A percentile compares a stretch with the other conserved stretches of the same genome.
Conservation (phyloP, 2,329 filamentous ascomycete genomes). For the Laburnicola sp. region DNA sequence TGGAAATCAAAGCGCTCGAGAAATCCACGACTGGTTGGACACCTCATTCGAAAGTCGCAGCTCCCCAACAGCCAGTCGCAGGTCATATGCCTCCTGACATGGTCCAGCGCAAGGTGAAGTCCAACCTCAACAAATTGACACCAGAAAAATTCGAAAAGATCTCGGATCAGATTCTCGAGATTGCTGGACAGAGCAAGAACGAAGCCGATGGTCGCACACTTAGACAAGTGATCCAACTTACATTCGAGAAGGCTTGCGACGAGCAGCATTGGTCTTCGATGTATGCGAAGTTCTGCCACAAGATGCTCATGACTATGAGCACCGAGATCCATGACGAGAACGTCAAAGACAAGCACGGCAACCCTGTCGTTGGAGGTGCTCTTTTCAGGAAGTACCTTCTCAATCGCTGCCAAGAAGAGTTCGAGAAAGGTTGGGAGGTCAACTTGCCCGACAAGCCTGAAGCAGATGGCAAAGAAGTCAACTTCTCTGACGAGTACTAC, state of each 20-base stretch:
- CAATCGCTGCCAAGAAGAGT: slow-evolving; percentile 98
- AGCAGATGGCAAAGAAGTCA: slow-evolving; percentile 72
- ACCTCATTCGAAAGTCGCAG: slow-evolving; percentile 58
- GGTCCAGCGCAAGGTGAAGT: slow-evolving; percentile 99
- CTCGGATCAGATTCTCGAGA: slow-evolving; percentile 86
- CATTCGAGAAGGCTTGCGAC: slow-evolving; percentile 98
- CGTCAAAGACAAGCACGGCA: slow-evolving; percentile 85
- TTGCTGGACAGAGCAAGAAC: slow-evolving; percentile 93
- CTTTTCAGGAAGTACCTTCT: slow-evolving; percentile 98
- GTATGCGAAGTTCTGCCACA: slow-evolving; percentile 91
- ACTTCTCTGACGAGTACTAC: slow-evolving; percentile 98
- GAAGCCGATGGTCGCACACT: slow-evolving; percentile 92
- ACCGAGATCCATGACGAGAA: slow-evolving; percentile 92
- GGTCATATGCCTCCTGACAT: slow-evolving; percentile 78
- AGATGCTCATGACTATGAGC: slow-evolving; percentile 75
- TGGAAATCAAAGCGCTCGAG: slow-evolving; percentile 79
- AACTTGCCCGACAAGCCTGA: slow-evolving; percentile 80
- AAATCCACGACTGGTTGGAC: slow-evolving; percentile 83
- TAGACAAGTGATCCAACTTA: slow-evolving; percentile 96
- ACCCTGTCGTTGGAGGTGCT: slow-evolving; percentile 86
- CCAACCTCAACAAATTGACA: slow-evolving; percentile 99
- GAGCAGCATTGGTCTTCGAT: slow-evolving; percentile 98
- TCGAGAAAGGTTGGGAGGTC: slow-evolving; percentile 95
- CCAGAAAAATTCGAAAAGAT: slow-evolving; percentile 98
- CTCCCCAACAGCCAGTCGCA: slow-evolving; percentile 32